Evolutionary conservation across 2,329 filamentous ascomycete species (phyloP), one percentile per base, ranked within the genome.

Genomic region (Hirsutella rhossiliensis): DNA sequence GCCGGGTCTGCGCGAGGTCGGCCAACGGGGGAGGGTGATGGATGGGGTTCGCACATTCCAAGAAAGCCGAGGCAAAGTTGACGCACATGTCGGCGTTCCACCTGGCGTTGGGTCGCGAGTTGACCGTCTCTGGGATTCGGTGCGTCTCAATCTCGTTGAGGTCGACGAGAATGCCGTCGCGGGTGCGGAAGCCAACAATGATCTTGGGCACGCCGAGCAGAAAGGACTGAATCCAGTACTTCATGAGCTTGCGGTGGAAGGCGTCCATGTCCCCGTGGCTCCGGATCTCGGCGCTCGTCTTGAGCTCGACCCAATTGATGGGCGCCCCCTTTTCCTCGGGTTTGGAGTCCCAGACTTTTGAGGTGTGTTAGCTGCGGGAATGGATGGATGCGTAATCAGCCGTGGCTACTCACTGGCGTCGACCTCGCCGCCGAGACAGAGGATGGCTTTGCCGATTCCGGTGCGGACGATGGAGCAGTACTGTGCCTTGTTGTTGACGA

Each of bases 191-290:
- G 1, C 92, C 92, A 28, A 98, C 84, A 39, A 96, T 79, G 51
- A 98, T 87, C 52, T 82, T 92, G 1, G 88, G 87, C 1, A 97
- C 89, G 36, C 90, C 90, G 2, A 98, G 80, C 3, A 98, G 72
- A 58, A 95, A 98, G 0, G 86, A 94, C 62, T 97, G 92, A 13
- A 90, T 87, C 92, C 92, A 98, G 65, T 90, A 95, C 57, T 94
- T 94, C 63, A 94, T 76, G 44, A 97, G 73, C 61, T 97, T 97
- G 41, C 85, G 78, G 63, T 96, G 86, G 59, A 90, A 95, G 49
- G 80, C 83, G 18, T 82, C 64, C 56, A 79, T 72, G 55, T 92
- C 85, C 40, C 78, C 73, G 2, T 81, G 73, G 47, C 75, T 75
- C 42, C 71, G 71, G 41, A 90, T 80, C 50, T 84, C 80, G 36